A percentile compares a stretch with the other conserved stretches of the same genome.
Conservation (phyloP, 2,329 filamentous ascomycete genomes). For the Ambrosiella beaveri region DNA sequence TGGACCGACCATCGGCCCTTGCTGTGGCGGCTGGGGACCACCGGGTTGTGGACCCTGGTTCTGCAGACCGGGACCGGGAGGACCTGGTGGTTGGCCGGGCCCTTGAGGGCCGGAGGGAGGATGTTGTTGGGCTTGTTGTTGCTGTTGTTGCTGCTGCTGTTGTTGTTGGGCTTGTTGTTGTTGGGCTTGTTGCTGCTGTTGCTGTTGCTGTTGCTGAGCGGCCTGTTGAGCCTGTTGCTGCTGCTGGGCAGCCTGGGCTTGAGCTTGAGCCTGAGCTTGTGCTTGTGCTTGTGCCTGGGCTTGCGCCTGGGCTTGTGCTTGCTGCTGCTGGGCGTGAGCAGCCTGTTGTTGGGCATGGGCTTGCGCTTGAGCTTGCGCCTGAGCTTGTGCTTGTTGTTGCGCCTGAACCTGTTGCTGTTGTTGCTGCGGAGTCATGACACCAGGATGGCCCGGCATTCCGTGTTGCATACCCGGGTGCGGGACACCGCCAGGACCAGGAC, state of each 20-base stretch:
- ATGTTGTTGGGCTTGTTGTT: conserved; percentile 1
- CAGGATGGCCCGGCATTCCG: conserved; percentile 13
- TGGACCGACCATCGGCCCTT: conserved; percentile 18
- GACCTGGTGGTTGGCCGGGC: conserved; percentile 12
- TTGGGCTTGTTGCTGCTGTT: conserved; percentile 16
- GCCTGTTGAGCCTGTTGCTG: conserved; percentile 17
- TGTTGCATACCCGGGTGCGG: conserved; percentile 26
- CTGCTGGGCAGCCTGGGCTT: conserved; percentile 18
- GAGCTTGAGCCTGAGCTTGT: conserved; percentile 18
- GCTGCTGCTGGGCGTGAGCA: conserved; percentile 20
- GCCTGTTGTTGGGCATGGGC: conserved; percentile 17
- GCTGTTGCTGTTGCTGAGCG: conserved; percentile 15
- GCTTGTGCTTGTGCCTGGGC: conserved; percentile 20
- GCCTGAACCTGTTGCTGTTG: conserved; percentile 12
- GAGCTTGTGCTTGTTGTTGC: conserved; percentile 18
- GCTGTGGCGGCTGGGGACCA: conserved; percentile 16
- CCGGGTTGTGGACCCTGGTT: neutral
- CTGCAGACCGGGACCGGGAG: neutral
- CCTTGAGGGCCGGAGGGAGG: conserved; percentile 10
- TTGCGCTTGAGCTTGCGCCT: conserved; percentile 1
- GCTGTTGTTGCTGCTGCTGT: neutral
- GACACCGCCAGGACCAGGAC: neutral
- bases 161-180: neutral
- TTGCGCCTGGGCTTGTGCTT: conserved; percentile 20
- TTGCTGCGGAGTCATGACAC: conserved; percentile 5